Percentiles rank a stretch among this genome's conserved stretches.
Evolutionary conservation across 2,329 filamentous ascomycete species (phyloP).

Genomic region (Boeremia exigua): DNA sequence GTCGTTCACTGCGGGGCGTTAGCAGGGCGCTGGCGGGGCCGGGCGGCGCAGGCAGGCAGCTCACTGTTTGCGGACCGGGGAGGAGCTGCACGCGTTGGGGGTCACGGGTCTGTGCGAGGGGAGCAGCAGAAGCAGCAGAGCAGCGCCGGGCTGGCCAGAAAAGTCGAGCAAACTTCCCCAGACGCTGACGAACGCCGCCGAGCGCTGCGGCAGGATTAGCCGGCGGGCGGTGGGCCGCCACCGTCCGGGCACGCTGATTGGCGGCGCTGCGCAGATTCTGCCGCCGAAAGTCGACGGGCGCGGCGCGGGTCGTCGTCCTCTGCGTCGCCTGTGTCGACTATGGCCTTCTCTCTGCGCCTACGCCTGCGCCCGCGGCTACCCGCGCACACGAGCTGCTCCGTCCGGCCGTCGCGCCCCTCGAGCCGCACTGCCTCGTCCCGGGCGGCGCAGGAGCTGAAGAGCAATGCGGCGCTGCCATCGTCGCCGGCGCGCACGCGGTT

Average conservation of each 20-base stretch:
- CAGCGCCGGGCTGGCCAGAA: conserved; percentile 1
- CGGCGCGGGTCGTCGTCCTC: background rate
- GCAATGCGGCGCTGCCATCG: conserved; percentile 30
- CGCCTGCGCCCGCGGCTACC: conserved; percentile 31
- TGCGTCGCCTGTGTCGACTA: conserved; percentile 11
- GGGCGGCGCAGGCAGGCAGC: background rate
- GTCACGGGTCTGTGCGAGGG: conserved; percentile 1
- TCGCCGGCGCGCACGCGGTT: conserved; percentile 73
- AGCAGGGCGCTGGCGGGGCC: background rate
- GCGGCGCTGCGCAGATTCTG: conserved; percentile 11
- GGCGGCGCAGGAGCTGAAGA: conserved; percentile 12
- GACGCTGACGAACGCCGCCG: conserved; percentile 8
- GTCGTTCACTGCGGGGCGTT: conserved; percentile 14
- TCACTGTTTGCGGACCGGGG: background rate
- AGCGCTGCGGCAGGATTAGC: conserved; percentile 8
- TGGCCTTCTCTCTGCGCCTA: conserved; percentile 31
- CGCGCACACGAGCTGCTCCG: conserved; percentile 39
- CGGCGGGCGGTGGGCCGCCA: conserved; percentile 17
- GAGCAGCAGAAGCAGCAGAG: background rate
- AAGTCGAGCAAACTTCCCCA: conserved; percentile 13
- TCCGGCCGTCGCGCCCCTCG: conserved; percentile 24
- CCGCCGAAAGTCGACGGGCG: conserved; percentile 18
- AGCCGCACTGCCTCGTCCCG: conserved; percentile 21
- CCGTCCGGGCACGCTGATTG: conserved; percentile 18
- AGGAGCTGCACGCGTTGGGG: background rate